Evolutionary conservation across 1,139 yeast species (phyloP).

Genomic region (Candida sp.): DNA sequence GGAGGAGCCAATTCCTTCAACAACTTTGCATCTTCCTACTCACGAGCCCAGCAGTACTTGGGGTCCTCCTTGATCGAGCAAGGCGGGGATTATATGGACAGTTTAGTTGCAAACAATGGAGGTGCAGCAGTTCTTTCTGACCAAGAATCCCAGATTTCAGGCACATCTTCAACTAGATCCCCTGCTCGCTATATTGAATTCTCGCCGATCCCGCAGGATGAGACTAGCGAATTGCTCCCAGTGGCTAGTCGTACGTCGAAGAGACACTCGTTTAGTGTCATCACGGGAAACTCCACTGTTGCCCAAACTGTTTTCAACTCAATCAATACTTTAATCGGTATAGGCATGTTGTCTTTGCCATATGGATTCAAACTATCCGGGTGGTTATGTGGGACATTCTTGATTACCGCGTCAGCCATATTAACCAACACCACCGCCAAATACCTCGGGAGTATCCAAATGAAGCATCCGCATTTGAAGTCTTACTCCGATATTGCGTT

Average conservation of each 20-base stretch:
- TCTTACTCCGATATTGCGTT: constrained; percentile 53
- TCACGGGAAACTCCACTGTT: constrained; percentile 54
- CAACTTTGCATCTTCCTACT: constrained; percentile 79
- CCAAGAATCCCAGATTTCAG: background rate
- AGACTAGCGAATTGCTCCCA: constrained; percentile 16
- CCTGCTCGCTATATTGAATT: constrained; percentile 3
- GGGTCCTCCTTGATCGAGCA: constrained; percentile 30
- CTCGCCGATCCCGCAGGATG: constrained; percentile 14
- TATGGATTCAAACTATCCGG: constrained; percentile 82
- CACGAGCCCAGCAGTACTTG: constrained; percentile 71
- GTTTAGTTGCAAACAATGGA: background rate
- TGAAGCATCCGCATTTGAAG: constrained; percentile 29
- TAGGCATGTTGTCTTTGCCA: constrained; percentile 86
- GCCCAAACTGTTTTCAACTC: constrained; percentile 91
- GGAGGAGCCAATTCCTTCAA: constrained; percentile 71
- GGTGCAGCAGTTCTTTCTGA: background rate
- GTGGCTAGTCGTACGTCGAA: constrained; percentile 11
- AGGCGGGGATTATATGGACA: constrained; percentile 9
- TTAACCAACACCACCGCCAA: constrained; percentile 75
- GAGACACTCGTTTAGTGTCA: constrained; percentile 13
- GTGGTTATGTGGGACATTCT: constrained; percentile 67
- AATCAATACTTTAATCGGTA: constrained; percentile 83
- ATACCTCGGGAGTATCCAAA: constrained; percentile 38
- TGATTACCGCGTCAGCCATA: constrained; percentile 60
- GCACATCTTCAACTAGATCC: background rate